Conservation (phyloP, 768 basidiomycete species). For the Lactarius quietus region DNA sequence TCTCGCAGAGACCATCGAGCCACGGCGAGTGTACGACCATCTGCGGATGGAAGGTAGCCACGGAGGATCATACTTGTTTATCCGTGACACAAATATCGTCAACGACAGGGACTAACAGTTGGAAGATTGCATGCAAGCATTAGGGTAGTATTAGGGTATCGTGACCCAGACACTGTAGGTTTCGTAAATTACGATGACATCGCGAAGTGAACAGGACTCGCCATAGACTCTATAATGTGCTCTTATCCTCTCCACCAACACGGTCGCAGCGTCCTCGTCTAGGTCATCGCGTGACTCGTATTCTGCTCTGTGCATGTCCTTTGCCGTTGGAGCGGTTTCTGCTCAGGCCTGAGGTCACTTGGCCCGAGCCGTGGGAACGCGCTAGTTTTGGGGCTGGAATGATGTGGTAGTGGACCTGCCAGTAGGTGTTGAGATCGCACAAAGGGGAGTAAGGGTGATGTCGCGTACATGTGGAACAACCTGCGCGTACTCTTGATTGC, state of each 20-base stretch:
- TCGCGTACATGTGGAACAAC: conserved; percentile 67
- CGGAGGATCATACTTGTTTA: not conserved
- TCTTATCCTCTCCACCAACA: conserved; percentile 42
- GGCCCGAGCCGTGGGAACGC: conserved; percentile 16
- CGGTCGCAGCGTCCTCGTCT: conserved; percentile 54
- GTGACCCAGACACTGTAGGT: not conserved
- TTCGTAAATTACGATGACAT: not conserved
- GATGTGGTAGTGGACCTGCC: conserved; percentile 74
- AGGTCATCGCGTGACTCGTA: conserved; percentile 54
- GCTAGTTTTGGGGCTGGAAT: conserved; percentile 60
- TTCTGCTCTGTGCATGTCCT: conserved; percentile 59
- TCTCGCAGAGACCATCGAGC: too few species aligned
- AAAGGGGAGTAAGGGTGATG: not conserved
- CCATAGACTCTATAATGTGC: conserved; percentile 17
- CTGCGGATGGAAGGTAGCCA: not conserved
- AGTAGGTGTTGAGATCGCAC: not conserved
- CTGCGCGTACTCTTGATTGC: conserved; percentile 80
- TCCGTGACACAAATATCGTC: not conserved
- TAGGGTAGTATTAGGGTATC: not conserved
- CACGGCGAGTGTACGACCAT: too few species aligned
- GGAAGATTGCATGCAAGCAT: not conserved
- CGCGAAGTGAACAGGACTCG: not conserved
- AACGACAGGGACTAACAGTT: not conserved
- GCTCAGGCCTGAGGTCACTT: conserved; percentile 20
- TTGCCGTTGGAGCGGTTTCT: conserved; percentile 36